Conservation (phyloP, 2,329 filamentous ascomycete genomes). For the Bipolaris bicolor region DNA sequence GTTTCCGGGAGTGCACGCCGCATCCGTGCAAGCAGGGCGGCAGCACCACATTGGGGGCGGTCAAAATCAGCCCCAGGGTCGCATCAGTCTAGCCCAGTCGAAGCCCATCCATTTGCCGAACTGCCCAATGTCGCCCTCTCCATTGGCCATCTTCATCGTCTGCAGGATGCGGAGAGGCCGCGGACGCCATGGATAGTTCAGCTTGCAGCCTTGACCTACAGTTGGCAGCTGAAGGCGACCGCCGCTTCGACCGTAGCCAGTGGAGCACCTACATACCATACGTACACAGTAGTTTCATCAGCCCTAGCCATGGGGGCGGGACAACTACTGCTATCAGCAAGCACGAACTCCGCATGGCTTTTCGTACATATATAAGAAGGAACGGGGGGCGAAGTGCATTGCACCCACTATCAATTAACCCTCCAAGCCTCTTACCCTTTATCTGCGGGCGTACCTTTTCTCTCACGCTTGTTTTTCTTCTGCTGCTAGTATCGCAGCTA, state of each 20-base stretch:
- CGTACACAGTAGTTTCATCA: not conserved
- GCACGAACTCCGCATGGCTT: too few species aligned
- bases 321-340: too few species aligned
- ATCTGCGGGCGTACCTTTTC: too few species aligned
- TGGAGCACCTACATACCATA: not conserved
- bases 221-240: not conserved
- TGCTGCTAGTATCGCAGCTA: too few species aligned
- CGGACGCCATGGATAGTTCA: not conserved
- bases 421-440: too few species aligned
- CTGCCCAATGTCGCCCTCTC: not conserved
- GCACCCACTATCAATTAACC: too few species aligned
- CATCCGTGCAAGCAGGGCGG: not conserved
- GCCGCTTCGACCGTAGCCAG: not conserved
- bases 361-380: too few species aligned
- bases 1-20: too few species aligned
- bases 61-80: not conserved
- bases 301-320: not conserved
- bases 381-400: too few species aligned
- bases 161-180: not conserved
- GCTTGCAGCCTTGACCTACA: not conserved
- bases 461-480: too few species aligned
- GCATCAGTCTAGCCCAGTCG: not conserved
- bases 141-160: not conserved
- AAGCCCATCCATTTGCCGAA: conserved; percentile 1
- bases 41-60: conserved; percentile 1